A percentile compares a stretch with the other conserved stretches of the same genome.
phyloP scores from a whole-genome alignment of 208 protist species.

The Porcisia deanei region DNA sequence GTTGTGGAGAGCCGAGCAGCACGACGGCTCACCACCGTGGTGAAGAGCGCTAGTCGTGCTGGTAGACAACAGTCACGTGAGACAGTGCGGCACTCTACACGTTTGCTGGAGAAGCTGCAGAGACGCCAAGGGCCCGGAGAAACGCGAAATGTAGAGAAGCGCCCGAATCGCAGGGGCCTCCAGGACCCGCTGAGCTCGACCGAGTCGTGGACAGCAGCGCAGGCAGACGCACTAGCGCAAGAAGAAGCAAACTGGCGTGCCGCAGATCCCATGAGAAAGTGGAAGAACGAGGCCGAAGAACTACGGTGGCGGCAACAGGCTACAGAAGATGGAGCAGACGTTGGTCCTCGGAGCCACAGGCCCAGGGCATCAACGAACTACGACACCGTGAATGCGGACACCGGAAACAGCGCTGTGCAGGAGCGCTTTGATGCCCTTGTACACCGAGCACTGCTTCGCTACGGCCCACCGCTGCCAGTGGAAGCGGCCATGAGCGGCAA shows the following conservation, averaged over 20 bases:
- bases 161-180: neutral
- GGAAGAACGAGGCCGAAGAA: neutral
- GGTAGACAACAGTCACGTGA: constrained; percentile 6
- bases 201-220: constrained; percentile 13
- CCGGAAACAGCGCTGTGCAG: constrained; percentile 68
- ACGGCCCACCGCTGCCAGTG: constrained; percentile 75
- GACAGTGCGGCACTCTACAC: constrained; percentile 8
- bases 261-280: neutral
- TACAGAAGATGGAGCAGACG: neutral
- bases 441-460: constrained; percentile 57
- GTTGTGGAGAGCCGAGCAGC: constrained; percentile 1
- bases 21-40: constrained; percentile 20
- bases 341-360: neutral
- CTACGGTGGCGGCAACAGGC: neutral
- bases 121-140: neutral
- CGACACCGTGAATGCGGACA: constrained; percentile 48
- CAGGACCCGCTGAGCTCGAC: neutral
- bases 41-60: neutral
- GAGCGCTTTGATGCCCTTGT: constrained; percentile 71
- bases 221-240: constrained; percentile 18
- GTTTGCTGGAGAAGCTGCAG: constrained; percentile 1
- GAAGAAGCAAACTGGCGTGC: constrained; percentile 17
- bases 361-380: constrained; percentile 28
- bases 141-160: neutral
- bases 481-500: constrained; percentile 67